Conservation (phyloP, 441 rosid species). For the Sinapis alba region DNA sequence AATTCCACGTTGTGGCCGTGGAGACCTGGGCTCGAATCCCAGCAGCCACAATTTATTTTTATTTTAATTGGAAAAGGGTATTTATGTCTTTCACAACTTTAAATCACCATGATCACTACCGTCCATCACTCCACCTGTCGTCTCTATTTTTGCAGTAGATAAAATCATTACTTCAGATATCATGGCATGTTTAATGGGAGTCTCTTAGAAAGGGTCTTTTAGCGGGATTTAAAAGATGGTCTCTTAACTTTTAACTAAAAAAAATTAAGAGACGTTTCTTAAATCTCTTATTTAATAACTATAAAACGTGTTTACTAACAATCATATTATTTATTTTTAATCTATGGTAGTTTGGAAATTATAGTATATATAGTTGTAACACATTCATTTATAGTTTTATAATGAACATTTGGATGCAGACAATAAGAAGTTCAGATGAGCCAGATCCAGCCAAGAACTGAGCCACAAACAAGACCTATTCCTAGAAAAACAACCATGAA, state of each 20-base stretch:
- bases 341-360: too few relatives aligned
- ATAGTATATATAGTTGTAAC: too few relatives aligned
- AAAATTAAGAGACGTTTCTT: too few relatives aligned
- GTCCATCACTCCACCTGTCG: not conserved
- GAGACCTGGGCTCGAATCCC: constrained; percentile 78
- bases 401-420: not conserved
- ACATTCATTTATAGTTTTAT: too few relatives aligned
- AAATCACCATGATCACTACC: not conserved
- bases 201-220: too few relatives aligned
- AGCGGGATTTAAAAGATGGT: too few relatives aligned
- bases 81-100: not conserved
- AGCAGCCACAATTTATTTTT: constrained; percentile 52
- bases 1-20: constrained; percentile 75
- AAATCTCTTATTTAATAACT: too few relatives aligned
- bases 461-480: constrained; percentile 70
- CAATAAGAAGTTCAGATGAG: constrained; percentile 41
- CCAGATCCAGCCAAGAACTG: constrained; percentile 88
- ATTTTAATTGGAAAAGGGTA: not conserved
- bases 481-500: constrained; percentile 76
- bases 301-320: too few relatives aligned
- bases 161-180: too few relatives aligned
- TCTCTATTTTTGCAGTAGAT: not conserved
- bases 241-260: too few relatives aligned
- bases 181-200: too few relatives aligned
- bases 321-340: too few relatives aligned